These are phyloP conservation scores for Salvia miltiorrhiza DNA, from an alignment of 257 asterid species.

Conservation along the genomic window DNA sequence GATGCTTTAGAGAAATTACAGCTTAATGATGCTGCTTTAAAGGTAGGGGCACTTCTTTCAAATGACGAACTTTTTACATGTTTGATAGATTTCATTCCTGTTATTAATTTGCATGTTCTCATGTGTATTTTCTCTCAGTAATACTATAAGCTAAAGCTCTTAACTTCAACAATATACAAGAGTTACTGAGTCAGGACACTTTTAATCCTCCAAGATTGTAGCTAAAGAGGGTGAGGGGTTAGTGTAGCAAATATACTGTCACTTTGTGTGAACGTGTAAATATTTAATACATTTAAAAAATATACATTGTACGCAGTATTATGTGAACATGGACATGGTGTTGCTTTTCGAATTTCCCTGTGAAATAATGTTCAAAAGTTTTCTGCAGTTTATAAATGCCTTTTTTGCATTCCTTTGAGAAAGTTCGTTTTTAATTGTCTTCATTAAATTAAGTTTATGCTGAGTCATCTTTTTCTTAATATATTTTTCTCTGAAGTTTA, in stretches of 20 bases:
- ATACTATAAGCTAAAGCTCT: not conserved
- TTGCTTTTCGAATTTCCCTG: too few species aligned
- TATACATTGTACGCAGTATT: too few species aligned
- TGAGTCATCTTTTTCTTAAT: not conserved
- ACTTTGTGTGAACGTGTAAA: too few species aligned
- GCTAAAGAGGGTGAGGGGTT: too few species aligned
- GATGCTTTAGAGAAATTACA: constrained; percentile 96
- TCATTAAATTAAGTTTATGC: not conserved
- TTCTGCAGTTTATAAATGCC: not conserved
- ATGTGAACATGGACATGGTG: too few species aligned
- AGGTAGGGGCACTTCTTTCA: constrained; percentile 43
- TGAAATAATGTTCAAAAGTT: too few species aligned
- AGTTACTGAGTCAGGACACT: not conserved
- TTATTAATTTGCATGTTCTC: not conserved
- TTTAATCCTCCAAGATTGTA: too few species aligned
- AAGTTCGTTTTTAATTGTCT: constrained; percentile 5
- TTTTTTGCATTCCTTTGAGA: not conserved
- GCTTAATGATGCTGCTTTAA: constrained; percentile 96
- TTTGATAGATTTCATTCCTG: not conserved
- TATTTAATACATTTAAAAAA: too few species aligned
- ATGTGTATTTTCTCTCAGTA: not conserved
- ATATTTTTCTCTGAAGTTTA: not conserved
- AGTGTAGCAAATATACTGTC: too few species aligned
- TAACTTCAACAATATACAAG: too few species aligned
- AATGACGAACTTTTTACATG: constrained; percentile 9